phyloP scores from a whole-genome alignment of 148 eudicot genomes.

The Vaccinium vitisidaea region DNA sequence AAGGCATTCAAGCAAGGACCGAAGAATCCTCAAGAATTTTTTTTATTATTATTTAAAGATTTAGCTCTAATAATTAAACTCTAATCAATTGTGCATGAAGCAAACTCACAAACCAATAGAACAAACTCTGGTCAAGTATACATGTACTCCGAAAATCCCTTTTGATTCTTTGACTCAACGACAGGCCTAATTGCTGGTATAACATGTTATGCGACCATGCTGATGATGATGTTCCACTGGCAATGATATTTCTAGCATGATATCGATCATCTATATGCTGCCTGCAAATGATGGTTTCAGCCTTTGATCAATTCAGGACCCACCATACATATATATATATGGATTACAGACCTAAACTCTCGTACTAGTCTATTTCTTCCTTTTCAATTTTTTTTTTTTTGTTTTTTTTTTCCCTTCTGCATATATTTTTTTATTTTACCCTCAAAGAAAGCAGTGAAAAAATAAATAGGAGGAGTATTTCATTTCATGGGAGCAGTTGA shows the following conservation, averaged over 20 bases:
- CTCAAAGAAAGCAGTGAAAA: neutral
- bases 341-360: neutral
- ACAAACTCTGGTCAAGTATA: too few species aligned
- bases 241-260: neutral
- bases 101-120: too few species aligned
- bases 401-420: neutral
- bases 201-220: neutral
- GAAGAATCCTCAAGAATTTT: too few species aligned
- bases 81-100: too few species aligned
- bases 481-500: too few species aligned
- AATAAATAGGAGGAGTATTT: too few species aligned
- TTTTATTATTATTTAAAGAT: too few species aligned
- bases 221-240: slow-evolving; percentile 6
- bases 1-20: too few species aligned
- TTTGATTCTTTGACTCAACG: neutral
- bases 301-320: too few species aligned
- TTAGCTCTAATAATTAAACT: too few species aligned
- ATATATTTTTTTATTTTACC: neutral
- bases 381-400: neutral
- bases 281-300: neutral
- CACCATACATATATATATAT: neutral
- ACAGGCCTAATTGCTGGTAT: neutral
- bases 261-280: neutral
- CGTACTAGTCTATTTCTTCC: neutral
- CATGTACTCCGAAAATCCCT: neutral